Evolutionary conservation across 768 basidiomycete species (phyloP).

Genomic region (Tricholomella constricta): DNA sequence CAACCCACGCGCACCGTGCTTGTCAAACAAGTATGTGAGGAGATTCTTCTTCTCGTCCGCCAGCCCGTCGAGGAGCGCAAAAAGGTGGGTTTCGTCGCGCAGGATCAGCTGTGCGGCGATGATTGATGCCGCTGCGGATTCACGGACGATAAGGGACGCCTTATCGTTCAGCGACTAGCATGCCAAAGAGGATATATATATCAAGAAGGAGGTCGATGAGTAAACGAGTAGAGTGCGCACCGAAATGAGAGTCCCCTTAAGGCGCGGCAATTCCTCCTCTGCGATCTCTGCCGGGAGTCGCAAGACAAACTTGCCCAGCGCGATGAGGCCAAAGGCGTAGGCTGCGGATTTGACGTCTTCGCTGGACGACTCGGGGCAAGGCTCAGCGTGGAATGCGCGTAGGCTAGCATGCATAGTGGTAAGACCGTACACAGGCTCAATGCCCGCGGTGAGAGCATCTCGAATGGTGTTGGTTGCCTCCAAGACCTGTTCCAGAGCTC

Average conservation of each 20-base stretch:
- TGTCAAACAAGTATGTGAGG: slow-evolving; percentile 87
- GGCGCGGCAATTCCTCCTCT: slow-evolving; percentile 82
- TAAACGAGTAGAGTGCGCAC: slow-evolving; percentile 41
- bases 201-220: slow-evolving; percentile 1
- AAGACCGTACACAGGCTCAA: slow-evolving; percentile 84
- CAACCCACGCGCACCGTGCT: slow-evolving; percentile 71
- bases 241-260: slow-evolving; percentile 68
- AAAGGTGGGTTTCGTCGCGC: slow-evolving; percentile 81
- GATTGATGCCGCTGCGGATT: slow-evolving; percentile 80
- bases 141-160: slow-evolving; percentile 75
- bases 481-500: slow-evolving; percentile 55
- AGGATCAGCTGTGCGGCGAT: slow-evolving; percentile 84
- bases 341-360: slow-evolving; percentile 61
- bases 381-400: slow-evolving; percentile 60
- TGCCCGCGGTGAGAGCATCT: slow-evolving; percentile 66
- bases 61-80: slow-evolving; percentile 76
- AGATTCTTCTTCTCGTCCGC: slow-evolving; percentile 92
- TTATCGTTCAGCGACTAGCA: slow-evolving; percentile 69
- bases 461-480: slow-evolving; percentile 84
- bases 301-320: slow-evolving; percentile 80
- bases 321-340: slow-evolving; percentile 83
- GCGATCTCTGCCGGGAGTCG: slow-evolving; percentile 81
- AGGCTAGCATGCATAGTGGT: slow-evolving; percentile 80
- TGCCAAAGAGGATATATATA: background rate
- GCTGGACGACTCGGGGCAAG: slow-evolving; percentile 43